A percentile compares a stretch with the other conserved stretches of the same genome.
Evolutionary conservation across 352 stramenopile species (phyloP).

Genomic region (Phytopythium vexans): DNA sequence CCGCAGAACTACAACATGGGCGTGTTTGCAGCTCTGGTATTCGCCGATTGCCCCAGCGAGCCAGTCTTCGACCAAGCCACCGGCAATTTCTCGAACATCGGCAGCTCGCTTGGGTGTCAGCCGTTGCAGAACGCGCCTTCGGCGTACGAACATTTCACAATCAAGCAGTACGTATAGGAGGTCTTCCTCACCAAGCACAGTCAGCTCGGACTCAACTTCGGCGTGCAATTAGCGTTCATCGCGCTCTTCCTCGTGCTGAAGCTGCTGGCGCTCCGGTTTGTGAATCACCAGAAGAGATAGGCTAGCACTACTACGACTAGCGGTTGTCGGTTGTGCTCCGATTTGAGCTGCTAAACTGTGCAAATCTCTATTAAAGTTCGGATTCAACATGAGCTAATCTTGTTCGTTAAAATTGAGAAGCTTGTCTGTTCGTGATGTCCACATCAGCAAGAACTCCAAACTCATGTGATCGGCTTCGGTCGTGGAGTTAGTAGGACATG

Average conservation of each 20-base stretch:
- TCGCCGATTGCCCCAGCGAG: slow-evolving; percentile 17
- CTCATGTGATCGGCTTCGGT: no score
- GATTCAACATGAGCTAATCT: slow-evolving; percentile 15
- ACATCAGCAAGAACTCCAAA: no score
- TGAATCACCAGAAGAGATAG: slow-evolving; percentile 41
- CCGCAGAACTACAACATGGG: slow-evolving; percentile 18
- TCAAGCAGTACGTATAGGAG: slow-evolving; percentile 20
- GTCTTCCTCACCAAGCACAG: slow-evolving; percentile 20
- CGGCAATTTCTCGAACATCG: not conserved
- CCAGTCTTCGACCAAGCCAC: slow-evolving; percentile 13
- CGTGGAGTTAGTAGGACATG: no score
- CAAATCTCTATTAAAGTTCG: not conserved
- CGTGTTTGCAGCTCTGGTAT: slow-evolving; percentile 22
- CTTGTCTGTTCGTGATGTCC: no score
- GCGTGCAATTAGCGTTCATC: slow-evolving; percentile 19
- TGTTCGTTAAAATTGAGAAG: no score
- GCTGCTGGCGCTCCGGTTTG: slow-evolving; percentile 24
- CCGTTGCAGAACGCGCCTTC: slow-evolving; percentile 11
- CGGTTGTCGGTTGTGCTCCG: not conserved
- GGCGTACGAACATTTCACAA: slow-evolving; percentile 16
- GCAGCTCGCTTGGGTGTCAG: slow-evolving; percentile 16
- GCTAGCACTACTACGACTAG: slow-evolving; percentile 33
- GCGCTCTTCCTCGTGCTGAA: slow-evolving; percentile 18
- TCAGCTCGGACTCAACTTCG: slow-evolving; percentile 19
- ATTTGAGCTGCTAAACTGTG: slow-evolving; percentile 2